phyloP scores from a whole-genome alignment of 2,329 filamentous ascomycete species.

The Pyricularia sp. region DNA sequence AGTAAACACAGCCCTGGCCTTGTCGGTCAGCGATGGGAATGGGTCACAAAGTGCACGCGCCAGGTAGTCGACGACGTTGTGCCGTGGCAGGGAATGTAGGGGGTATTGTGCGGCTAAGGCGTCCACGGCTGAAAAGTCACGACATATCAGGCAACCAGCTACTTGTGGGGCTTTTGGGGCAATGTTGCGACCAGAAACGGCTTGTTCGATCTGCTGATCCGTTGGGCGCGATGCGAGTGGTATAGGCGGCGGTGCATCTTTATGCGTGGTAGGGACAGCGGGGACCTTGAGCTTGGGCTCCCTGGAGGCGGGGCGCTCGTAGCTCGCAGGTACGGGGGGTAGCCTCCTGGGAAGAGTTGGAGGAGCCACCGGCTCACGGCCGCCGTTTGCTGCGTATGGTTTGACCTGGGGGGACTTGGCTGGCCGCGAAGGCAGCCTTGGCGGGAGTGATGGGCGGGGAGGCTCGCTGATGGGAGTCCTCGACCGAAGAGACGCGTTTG shows the following conservation, averaged over 20 bases:
- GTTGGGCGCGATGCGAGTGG: slow-evolving; percentile 44
- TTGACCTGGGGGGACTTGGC: slow-evolving; percentile 20
- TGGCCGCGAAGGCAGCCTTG: slow-evolving; percentile 41
- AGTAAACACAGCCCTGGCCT: slow-evolving; percentile 84
- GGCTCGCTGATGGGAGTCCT: slow-evolving; percentile 24
- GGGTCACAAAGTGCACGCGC: slow-evolving; percentile 69
- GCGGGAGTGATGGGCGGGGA: slow-evolving; percentile 33
- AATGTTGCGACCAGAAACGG: slow-evolving; percentile 19
- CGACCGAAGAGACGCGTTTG: slow-evolving; percentile 10
- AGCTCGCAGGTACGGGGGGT: slow-evolving; percentile 25
- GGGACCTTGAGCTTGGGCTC: neutral
- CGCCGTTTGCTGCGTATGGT: neutral
- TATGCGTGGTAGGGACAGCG: slow-evolving; percentile 8
- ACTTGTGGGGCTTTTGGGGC: neutral
- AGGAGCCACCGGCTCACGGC: slow-evolving; percentile 36
- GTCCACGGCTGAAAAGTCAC: slow-evolving; percentile 82
- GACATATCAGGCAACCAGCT: slow-evolving; percentile 63
- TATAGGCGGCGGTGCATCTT: slow-evolving; percentile 38
- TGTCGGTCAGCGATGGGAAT: slow-evolving; percentile 78
- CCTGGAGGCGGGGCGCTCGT: slow-evolving; percentile 19
- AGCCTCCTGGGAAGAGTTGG: slow-evolving; percentile 29
- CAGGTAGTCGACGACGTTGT: slow-evolving; percentile 61
- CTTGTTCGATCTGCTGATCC: slow-evolving; percentile 38
- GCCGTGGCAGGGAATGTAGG: slow-evolving; percentile 55
- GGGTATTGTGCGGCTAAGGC: slow-evolving; percentile 69